These are phyloP conservation scores for Crithidia thermophila DNA, from an alignment of 208 protist genomes.

Conservation along the genomic window DNA sequence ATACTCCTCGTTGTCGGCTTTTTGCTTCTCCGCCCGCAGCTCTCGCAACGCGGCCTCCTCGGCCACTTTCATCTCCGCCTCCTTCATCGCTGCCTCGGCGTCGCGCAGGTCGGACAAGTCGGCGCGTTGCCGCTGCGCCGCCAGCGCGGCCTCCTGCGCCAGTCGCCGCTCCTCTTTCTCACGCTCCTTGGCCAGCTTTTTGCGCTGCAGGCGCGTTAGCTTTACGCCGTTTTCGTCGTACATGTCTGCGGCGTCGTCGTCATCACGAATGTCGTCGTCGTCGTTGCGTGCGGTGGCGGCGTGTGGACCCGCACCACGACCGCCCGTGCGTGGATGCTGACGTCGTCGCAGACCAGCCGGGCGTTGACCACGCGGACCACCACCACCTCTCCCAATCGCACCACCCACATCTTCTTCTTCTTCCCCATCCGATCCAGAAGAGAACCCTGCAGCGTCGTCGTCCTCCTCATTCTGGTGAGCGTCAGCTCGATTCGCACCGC, in stretches of 20 bases:
- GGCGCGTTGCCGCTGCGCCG: slow-evolving; percentile 30
- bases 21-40: slow-evolving; percentile 62
- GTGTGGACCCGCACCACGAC: background rate
- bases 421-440: too few relatives aligned
- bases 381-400: background rate
- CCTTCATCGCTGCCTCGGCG: slow-evolving; percentile 26
- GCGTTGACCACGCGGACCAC: background rate
- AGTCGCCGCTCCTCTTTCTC: slow-evolving; percentile 54
- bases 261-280: slow-evolving; percentile 21
- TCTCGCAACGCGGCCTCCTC: slow-evolving; percentile 63
- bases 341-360: slow-evolving; percentile 3
- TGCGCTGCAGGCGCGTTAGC: slow-evolving; percentile 62
- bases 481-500: too few relatives aligned
- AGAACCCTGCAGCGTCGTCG: background rate
- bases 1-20: slow-evolving; percentile 67
- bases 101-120: slow-evolving; percentile 16
- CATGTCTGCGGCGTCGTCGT: slow-evolving; percentile 1
- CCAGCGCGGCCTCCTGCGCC: slow-evolving; percentile 40
- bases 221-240: slow-evolving; percentile 21
- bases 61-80: slow-evolving; percentile 33
- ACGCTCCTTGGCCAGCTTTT: slow-evolving; percentile 61
- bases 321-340: slow-evolving; percentile 1
- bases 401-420: background rate
- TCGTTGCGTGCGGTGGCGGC: slow-evolving; percentile 6
- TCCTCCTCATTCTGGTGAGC: too few relatives aligned